Conservation (phyloP, 176 grass and related monocot genomes). For the Tillandsia leiboldiana region DNA sequence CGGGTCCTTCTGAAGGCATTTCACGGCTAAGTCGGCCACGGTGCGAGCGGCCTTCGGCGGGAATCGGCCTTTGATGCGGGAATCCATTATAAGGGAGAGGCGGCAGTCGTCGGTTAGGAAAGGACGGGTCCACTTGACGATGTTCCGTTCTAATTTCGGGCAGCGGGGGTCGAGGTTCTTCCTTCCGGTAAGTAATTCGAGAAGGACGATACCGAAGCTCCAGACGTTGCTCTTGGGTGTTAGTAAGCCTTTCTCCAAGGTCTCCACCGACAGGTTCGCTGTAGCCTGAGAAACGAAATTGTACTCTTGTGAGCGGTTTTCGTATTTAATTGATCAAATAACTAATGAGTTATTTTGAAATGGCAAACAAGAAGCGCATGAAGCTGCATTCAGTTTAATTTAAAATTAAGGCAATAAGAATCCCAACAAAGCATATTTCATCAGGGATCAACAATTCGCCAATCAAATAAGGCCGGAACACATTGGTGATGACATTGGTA, state of each 20-base stretch:
- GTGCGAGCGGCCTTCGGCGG: conserved; percentile 72
- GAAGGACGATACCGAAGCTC: conserved; percentile 88
- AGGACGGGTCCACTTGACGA: conserved; percentile 82
- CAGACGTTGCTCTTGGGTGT: conserved; percentile 97
- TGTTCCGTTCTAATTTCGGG: conserved; percentile 73
- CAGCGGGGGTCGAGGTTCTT: conserved; percentile 65
- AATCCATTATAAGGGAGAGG: conserved; percentile 88
- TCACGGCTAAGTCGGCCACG: conserved; percentile 69
- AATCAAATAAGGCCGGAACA: no score
- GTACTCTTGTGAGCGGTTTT: no score
- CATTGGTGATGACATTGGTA: not conserved
- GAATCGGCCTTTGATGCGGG: conserved; percentile 85
- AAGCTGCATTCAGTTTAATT: no score
- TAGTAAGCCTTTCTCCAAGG: conserved; percentile 85
- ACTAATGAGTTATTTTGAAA: no score
- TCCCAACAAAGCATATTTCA: no score
- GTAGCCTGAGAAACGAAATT: conserved; percentile 32
- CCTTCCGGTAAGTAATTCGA: conserved; percentile 86
- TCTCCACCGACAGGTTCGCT: conserved; percentile 72
- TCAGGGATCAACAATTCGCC: no score
- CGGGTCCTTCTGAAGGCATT: conserved; percentile 73
- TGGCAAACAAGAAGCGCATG: no score
- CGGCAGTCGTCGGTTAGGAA: conserved; percentile 86
- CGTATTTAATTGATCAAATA: no score
- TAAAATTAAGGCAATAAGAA: no score